These are phyloP conservation scores for Colletotrichum navitas DNA, from an alignment of 2,329 filamentous ascomycete genomes.

Conservation along the genomic window DNA sequence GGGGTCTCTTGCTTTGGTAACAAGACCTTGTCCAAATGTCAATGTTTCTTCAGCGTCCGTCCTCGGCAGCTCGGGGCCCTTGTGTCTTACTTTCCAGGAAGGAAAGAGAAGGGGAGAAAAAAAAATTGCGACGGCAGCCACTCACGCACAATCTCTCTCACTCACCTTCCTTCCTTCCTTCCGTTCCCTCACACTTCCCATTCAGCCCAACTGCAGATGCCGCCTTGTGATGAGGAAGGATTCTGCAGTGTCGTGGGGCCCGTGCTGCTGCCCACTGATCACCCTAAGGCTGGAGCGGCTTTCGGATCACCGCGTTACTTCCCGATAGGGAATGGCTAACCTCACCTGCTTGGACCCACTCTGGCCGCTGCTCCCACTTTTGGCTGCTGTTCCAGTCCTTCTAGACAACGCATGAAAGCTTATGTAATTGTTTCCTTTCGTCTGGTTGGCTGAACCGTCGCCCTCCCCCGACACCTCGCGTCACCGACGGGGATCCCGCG, in stretches of 20 bases:
- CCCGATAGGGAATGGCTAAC: background rate
- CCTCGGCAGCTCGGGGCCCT: conserved; percentile 31
- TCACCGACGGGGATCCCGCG: background rate
- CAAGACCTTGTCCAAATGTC: conserved; percentile 11
- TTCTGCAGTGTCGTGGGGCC: background rate
- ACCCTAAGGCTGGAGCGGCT: conserved; percentile 9
- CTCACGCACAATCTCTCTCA: background rate
- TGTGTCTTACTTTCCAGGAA: background rate
- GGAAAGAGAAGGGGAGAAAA: background rate
- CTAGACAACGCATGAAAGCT: background rate
- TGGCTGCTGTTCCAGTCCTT: conserved; percentile 23
- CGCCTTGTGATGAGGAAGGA: conserved; percentile 5
- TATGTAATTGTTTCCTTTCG: background rate
- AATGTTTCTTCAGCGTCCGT: conserved; percentile 15
- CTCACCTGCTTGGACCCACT: background rate
- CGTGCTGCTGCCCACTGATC: conserved; percentile 6
- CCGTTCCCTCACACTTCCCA: background rate
- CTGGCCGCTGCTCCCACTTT: conserved; percentile 11
- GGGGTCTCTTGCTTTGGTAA: background rate
- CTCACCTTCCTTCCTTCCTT: background rate
- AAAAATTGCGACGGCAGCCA: background rate
- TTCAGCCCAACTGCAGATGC: background rate
- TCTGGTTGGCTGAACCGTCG: background rate
- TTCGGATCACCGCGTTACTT: conserved; percentile 17
- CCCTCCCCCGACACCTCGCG: background rate